Evolutionary conservation across 2,329 filamentous ascomycete species (phyloP), one percentile per base, ranked within the genome.

Genomic region (Coleophoma cylindrospora): DNA sequence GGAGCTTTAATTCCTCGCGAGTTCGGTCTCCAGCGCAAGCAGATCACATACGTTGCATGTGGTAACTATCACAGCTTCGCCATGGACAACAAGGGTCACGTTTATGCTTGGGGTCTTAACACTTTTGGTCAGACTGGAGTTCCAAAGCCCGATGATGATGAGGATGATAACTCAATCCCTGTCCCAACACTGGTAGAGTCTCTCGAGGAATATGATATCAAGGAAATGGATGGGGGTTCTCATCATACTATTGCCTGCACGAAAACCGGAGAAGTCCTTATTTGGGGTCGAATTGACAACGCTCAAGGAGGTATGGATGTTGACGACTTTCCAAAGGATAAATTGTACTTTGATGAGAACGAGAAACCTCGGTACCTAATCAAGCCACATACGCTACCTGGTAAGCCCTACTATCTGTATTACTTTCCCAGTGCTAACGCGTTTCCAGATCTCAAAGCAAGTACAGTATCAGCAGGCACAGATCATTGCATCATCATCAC

Each of bases 31-130:
- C 50, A 59, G 40, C 49, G 57, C 17, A 57, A 59, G 55, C 61
- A 55, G 44, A 64, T 63, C 45, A 54, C 53, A 37, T 45, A 57
- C 12, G 78, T 86, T 46, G 69, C 69, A 3, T 70, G 74, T 54
- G 90, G 90, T 41, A 81, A 85, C 13, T 92, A 91, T 69, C 89
- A 95, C 72, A 87, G 84, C 59, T 92, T 95, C 60, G 86, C 86
- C 45, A 77, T 90, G 45, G 78, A 80, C 59, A 79, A 82, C 54
- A 78, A 84, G 27, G 84, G 84, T 37, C 76, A 80, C 32, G 85
- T 92, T 33, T 94, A 83, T 69, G 80, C 84, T 0, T 95, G 90
- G 89, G 90, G 91, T 21, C 74, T 92, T 32, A 95, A 95, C 76
- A 91, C 87, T 69, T 95, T 88, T 67, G 87, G 86, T 55, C 86